Base-by-base conservation (phyloP, 306 rosid genomes). In the Datisca glomerata region DNA sequence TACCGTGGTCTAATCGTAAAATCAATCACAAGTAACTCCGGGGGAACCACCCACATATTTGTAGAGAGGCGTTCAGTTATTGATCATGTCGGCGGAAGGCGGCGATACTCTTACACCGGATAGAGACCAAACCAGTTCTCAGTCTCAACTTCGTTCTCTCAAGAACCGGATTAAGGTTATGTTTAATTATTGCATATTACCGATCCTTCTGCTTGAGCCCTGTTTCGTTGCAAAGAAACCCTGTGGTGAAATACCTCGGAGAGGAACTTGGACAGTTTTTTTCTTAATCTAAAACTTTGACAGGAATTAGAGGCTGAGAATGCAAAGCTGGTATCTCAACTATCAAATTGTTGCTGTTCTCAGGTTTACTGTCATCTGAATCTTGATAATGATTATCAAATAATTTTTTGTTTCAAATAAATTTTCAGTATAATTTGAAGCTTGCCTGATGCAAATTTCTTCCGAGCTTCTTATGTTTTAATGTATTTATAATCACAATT, bases 281-380 rank as follows among this genome's bases (percentile, higher is more conserved):
- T 22, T 47, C 27, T 41, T 61, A 35, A 31, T 35, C 45, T 50
- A 16, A 35, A 51, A 49, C 28, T 52, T 36, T 20, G 11, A 47
- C 49, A 80, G 95, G 86, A 80, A 51, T 65, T 74, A 56, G 86
- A 80, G 65, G 75, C 60, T 34, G 71, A 74, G 60, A 89, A 83
- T 46, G 65, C 71, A 20, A 62, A 70, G 35, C 69, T 83, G 24
- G 65, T 67, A 38, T 63, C 91, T 28, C 80, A 38, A 45, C 79
- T 89, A 27, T 62, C 79, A 42, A 56, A 40, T 51, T 67, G 81
- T 32, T 40, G 15, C 41, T 60, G 72, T 61, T 55, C 42, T 8
- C 39, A 77, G 94, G 94, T 79, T 62, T 41, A 57, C 65, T 29
- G 8, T 47, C 23, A 20, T 44, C 24, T 2, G 14, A 2, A 14